A percentile compares a stretch with the other conserved stretches of the same genome.
Evolutionary conservation across 2,329 filamentous ascomycete genomes (phyloP).

Genomic region (Epichloe brachyelytri): DNA sequence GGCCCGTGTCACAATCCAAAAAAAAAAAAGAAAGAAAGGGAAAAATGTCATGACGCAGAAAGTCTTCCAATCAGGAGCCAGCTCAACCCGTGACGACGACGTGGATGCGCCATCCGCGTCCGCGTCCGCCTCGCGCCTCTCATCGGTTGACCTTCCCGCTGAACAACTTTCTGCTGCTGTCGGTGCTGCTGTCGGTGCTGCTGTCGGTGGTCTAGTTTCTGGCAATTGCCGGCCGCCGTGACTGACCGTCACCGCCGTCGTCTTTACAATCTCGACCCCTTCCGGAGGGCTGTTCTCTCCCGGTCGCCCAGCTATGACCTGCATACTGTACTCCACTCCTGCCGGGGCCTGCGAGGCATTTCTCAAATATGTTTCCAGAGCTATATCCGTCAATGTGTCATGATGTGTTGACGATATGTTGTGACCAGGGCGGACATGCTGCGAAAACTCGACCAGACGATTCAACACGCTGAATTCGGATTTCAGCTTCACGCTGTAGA

Average conservation of each 20-base stretch:
- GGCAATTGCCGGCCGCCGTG: neutral
- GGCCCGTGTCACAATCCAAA: too few relatives aligned
- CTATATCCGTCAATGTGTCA: constrained; percentile 1
- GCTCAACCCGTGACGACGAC: neutral
- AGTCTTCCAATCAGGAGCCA: neutral
- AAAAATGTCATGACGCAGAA: too few relatives aligned
- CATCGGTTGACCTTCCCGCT: neutral
- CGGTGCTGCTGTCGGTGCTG: neutral
- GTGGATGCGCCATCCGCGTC: neutral
- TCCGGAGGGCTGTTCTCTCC: neutral
- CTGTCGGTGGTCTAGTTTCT: neutral
- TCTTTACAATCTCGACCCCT: constrained; percentile 2
- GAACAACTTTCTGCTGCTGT: neutral
- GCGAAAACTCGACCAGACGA: constrained; percentile 22
- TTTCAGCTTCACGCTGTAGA: constrained; percentile 25
- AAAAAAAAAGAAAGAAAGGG: too few relatives aligned
- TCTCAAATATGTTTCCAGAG: neutral
- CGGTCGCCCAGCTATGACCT: neutral
- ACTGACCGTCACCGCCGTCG: constrained; percentile 2
- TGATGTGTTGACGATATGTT: neutral
- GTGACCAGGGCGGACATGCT: constrained; percentile 3
- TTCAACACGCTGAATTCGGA: constrained; percentile 24
- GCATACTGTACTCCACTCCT: constrained; percentile 1
- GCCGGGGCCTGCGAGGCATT: neutral
- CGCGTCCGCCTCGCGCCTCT: neutral